Conservation (phyloP, 345 rosid species). For the Pistacia integerrima region DNA sequence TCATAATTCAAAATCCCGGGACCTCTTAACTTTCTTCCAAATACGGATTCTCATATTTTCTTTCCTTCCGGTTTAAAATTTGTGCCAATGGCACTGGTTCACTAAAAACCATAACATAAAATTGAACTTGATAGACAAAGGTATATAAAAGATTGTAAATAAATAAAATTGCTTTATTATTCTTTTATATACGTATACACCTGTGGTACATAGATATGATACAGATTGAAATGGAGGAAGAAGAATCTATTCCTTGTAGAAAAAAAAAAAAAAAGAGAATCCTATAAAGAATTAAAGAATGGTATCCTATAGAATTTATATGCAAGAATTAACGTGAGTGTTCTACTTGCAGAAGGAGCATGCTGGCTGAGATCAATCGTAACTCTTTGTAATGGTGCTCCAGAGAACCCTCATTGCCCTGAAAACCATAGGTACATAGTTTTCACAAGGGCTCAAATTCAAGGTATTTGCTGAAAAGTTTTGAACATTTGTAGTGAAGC, state of each 20-base stretch:
- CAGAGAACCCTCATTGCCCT: slow-evolving; percentile 26
- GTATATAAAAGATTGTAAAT: too few species aligned
- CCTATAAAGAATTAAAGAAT: slow-evolving; percentile 33
- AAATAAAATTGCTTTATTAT: background rate
- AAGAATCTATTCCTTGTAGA: slow-evolving; percentile 12
- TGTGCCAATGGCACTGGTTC: too few species aligned
- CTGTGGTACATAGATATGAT: slow-evolving; percentile 1
- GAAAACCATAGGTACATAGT: background rate
- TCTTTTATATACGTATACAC: background rate
- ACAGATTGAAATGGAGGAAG: background rate
- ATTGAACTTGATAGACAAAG: too few species aligned
- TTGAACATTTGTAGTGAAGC: background rate
- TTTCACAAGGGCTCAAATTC: slow-evolving; percentile 24
- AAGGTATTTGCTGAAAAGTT: slow-evolving; percentile 9
- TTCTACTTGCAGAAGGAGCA: background rate
- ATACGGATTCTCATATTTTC: background rate
- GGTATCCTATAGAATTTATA: slow-evolving; percentile 15
- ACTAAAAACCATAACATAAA: too few species aligned
- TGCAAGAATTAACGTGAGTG: background rate
- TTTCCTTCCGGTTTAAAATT: too few species aligned
- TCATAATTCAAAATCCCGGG: background rate
- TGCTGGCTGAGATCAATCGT: background rate
- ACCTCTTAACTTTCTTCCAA: background rate
- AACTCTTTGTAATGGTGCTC: slow-evolving; percentile 5
- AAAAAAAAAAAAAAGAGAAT: background rate